phyloP scores from a whole-genome alignment of 345 rosid genomes.

The Melaleuca quinquenervia region DNA sequence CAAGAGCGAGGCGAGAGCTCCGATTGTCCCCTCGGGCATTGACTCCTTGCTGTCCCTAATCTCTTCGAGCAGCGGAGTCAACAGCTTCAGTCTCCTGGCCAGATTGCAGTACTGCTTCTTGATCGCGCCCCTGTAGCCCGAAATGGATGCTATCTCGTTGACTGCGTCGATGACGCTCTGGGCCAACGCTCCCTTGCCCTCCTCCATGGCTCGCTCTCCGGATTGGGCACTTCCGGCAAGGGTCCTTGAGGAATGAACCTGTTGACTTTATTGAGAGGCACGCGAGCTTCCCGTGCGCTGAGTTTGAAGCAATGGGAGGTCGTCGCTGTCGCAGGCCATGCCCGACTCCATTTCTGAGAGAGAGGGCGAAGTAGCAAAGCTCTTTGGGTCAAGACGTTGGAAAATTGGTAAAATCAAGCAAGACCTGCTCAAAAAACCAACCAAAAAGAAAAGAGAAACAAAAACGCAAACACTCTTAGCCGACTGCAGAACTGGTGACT shows the following conservation, averaged over 20 bases:
- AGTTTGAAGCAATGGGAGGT: neutral
- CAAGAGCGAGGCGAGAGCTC: constrained; percentile 32
- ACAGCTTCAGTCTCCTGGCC: constrained; percentile 67
- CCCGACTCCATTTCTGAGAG: neutral
- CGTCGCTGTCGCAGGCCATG: neutral
- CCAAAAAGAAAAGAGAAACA: rapidly evolving
- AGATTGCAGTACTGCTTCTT: constrained; percentile 74
- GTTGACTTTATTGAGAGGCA: neutral
- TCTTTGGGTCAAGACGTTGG: neutral
- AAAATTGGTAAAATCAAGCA: neutral
- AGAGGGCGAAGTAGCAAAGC: neutral
- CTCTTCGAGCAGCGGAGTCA: constrained; percentile 83
- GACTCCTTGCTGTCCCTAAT: constrained; percentile 52
- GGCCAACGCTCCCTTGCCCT: constrained; percentile 27
- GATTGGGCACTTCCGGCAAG: neutral
- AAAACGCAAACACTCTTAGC: neutral
- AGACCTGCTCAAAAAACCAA: neutral
- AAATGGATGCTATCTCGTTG: constrained; percentile 47
- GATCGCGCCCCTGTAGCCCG: constrained; percentile 48
- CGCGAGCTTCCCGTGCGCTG: neutral
- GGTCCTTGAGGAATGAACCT: neutral
- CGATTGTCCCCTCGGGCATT: constrained; percentile 33
- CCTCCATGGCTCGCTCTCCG: constrained; percentile 6
- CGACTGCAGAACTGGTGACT: neutral
- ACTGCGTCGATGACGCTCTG: constrained; percentile 59